Evolutionary conservation across 2,329 filamentous ascomycete genomes (phyloP), one percentile per base, ranked within the genome.

Genomic region (Akanthomyces dipterigenus): DNA sequence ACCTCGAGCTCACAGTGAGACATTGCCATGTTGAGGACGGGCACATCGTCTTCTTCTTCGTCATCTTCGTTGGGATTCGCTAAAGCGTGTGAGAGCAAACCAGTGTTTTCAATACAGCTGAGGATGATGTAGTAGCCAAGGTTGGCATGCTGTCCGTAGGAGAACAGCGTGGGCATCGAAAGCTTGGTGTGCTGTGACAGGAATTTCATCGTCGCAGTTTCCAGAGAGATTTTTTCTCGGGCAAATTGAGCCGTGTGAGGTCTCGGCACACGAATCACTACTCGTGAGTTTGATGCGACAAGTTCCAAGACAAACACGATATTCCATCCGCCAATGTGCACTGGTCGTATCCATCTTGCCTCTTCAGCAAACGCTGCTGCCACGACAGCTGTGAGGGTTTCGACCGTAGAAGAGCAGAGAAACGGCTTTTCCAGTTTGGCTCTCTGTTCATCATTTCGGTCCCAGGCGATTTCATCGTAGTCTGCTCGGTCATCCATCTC

Each of bases 121-220:
- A 24, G n/a, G 36, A 53, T 24, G 5, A 38, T 16, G 20, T 38
- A 53, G 20, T 53, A 14, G 49, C 49, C 49, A 24, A 53, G 2
- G 4, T 65, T 62, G 0, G 63, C 66, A 22, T 70, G 66, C 1
- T 67, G 43, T 1, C 65, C 68, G 28, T 63, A 67, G 16, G n/a
- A 48, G 0, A 64, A 14, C 8, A 48, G 45, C 5, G 22, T 36
- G 1, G 65, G 63, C 1, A 67, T 38, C 1, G 49, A 62, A 0
- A 70, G 8, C 0, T n/a, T 1, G 0, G 63, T 68, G 0, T 63
- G 9, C 9, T 57, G n/a, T 5, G 45, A 40, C 7, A 67, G 28
- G 1, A 63, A 57, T 0, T 24, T 48, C 4, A 64, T 63, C 12
- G 64, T 65, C 0, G 65, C 64, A 0, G 61, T 64, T 22, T 66